phyloP scores from a whole-genome alignment of 2,329 filamentous ascomycete genomes.

The Talaromyces atroroseus region DNA sequence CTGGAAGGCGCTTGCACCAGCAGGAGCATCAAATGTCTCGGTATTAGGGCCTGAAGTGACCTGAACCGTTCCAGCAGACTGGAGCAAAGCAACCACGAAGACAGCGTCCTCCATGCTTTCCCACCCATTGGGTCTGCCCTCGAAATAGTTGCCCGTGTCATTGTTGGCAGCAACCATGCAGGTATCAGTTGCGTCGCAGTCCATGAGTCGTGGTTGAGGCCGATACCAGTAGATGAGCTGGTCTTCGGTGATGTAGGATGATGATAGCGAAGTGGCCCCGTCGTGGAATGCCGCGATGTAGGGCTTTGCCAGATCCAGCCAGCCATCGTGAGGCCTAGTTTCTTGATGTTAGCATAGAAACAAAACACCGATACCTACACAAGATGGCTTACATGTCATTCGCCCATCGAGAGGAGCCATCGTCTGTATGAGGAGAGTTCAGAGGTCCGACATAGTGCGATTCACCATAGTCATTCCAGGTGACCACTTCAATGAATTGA shows the following conservation, averaged over 20 bases:
- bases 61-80: slow-evolving; percentile 39
- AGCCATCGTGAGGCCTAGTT: slow-evolving; percentile 46
- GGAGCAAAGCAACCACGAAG: slow-evolving; percentile 51
- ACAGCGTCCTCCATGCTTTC: slow-evolving; percentile 47
- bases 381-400: slow-evolving; percentile 42
- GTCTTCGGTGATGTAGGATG: slow-evolving; percentile 44
- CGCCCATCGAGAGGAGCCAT: slow-evolving; percentile 44
- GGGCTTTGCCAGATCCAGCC: slow-evolving; percentile 50
- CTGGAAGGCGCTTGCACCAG: slow-evolving; percentile 42
- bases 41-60: slow-evolving; percentile 44
- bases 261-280: slow-evolving; percentile 29
- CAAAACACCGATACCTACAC: neutral
- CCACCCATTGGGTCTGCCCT: slow-evolving; percentile 47
- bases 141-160: slow-evolving; percentile 48
- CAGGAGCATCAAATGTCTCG: slow-evolving; percentile 42
- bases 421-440: slow-evolving; percentile 34
- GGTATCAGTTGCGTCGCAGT: slow-evolving; percentile 51
- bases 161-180: slow-evolving; percentile 40
- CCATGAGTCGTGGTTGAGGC: slow-evolving; percentile 41
- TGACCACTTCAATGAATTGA: slow-evolving; percentile 45
- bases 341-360: neutral
- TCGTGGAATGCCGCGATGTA: slow-evolving; percentile 52
- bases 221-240: slow-evolving; percentile 54
- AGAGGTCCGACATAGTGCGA: slow-evolving; percentile 52
- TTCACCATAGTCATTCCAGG: slow-evolving; percentile 52